Evolutionary conservation across 495 filamentous ascomycete genomes (phyloP), one percentile per base, ranked within the genome.

Genomic region (Aspergillus sclerotioniger): DNA sequence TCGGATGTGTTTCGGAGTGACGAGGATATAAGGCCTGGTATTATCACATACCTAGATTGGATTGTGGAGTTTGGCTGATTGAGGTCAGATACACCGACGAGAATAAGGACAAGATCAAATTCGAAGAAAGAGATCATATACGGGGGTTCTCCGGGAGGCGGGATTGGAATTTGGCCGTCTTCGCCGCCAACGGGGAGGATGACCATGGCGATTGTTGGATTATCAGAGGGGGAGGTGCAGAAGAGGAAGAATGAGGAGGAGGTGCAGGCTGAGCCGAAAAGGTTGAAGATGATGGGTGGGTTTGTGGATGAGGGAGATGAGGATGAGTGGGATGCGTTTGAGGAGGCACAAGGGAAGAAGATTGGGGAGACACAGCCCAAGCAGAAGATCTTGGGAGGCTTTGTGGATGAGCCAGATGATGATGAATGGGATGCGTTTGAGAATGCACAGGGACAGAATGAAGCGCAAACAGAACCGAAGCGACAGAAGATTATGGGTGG

Each of bases 1-100:
- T 74, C 71, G 17, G 84, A 88, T 58, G 76, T 80, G 8, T 89
- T 89, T 67, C 76, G 81, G 52, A 89, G 84, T 58, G 84, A 87
- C 62, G 83, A 84, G 56, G 80, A 76, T 62, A 73, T 79, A 68
- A 76, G 71, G 61, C 71, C 71, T 62, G 66, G 79, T 82, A 62
- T 58, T 58, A 44, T 16, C 49, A 45, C 21, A 35, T n/a, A 39
- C 47, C 19, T 43, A n/a, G 16, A 32, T 19, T 5, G 19, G 43
- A n/a, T n/a, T 28, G 35, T n/a, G 17, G 16, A 17, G 15, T 10
- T 39, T 41, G 39, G 28, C 3, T 51, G 29, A 32, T 59, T 69
- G 47, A 25, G 16, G 59, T 5, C 54, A 78, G 76, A 75, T 57
- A 79, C 76, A 35, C 76, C 76, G 16, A 75, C 75, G 13, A 76